Evolutionary conservation across 352 stramenopile species (phyloP), one percentile per base, ranked within the genome.

Genomic region (Phytophthora cryptogea): DNA sequence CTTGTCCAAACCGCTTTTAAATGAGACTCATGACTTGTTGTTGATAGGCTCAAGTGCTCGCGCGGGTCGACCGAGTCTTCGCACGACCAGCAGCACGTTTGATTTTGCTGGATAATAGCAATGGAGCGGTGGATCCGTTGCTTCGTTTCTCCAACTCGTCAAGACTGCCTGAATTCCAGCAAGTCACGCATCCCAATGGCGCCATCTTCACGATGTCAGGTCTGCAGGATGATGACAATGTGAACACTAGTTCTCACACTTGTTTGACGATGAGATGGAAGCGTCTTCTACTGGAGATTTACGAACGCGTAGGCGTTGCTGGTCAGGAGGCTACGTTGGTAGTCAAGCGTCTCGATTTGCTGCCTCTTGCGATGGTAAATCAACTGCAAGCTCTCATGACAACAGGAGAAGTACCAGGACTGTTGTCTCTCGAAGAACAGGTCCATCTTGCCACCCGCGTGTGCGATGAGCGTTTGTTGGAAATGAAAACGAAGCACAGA

Each of bases 401-500:
- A 1, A 74, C 73, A 5, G 80, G 84, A 13, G 84, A 92, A 67
- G 76, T 92, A 2, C 69, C 84, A 3, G 74, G 78, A 1, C 54
- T 63, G 2, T 81, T 93, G 46, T 65, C 78, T 0, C 48, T 90
- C 0, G 78, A 89, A 33, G 82, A 93, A 2, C 84, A 93, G 43
- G 82, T 89, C 23, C 63, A 80, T 8, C 42, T 93, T 6, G 78
- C 80, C 4, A 84, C 68, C 1, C 61, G 66, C 3, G 80, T 93
- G 4, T 76, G 76, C 11, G 78, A 93, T 33, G 84, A 93, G 52
- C 70, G 77, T 0, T 41, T 93, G 9, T 42, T 90, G 4, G 78
- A 75, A 9, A 33, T 92, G 2, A 80, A 88, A 28, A 59, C 60
- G 8, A 57, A 64, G 11, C 80, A 86, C 35, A 36, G 60, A 8